phyloP scores from a whole-genome alignment of 139 green algal genomes.

The Coelastrella sp. region DNA sequence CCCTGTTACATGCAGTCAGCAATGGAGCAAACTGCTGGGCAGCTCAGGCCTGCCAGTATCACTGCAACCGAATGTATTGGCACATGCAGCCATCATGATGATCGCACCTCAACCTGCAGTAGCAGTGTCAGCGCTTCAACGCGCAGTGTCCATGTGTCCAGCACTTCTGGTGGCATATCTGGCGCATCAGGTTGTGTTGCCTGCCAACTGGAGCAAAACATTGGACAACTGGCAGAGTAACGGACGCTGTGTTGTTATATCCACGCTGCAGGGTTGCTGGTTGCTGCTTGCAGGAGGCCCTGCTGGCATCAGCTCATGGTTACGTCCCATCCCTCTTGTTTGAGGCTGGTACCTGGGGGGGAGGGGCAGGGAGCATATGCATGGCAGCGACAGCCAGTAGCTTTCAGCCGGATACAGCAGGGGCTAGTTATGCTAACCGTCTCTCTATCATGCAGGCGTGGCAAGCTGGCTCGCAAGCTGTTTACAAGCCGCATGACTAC shows the following conservation, averaged over 20 bases:
- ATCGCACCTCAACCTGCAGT: background rate
- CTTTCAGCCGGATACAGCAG: background rate
- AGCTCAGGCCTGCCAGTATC: background rate
- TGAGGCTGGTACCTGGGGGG: background rate
- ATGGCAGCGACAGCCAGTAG: background rate
- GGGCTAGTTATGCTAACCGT: background rate
- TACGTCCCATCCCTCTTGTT: background rate
- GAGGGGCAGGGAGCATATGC: background rate
- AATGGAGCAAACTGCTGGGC: background rate
- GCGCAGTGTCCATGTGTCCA: background rate
- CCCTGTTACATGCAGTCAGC: background rate
- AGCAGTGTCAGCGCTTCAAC: background rate
- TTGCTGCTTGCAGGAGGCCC: background rate
- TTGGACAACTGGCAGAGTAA: background rate
- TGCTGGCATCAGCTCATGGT: background rate
- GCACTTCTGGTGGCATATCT: background rate
- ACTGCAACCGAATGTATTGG: background rate
- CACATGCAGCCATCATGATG: background rate
- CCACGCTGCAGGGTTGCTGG: background rate
- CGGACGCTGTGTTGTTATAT: background rate
- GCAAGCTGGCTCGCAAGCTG: background rate
- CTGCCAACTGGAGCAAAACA: background rate
- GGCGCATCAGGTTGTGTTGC: background rate
- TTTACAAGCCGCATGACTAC: background rate
- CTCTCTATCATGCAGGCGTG: too few species aligned